These are phyloP conservation scores for Balakata baccata DNA, from an alignment of 345 rosid genomes.

Conservation along the genomic window DNA sequence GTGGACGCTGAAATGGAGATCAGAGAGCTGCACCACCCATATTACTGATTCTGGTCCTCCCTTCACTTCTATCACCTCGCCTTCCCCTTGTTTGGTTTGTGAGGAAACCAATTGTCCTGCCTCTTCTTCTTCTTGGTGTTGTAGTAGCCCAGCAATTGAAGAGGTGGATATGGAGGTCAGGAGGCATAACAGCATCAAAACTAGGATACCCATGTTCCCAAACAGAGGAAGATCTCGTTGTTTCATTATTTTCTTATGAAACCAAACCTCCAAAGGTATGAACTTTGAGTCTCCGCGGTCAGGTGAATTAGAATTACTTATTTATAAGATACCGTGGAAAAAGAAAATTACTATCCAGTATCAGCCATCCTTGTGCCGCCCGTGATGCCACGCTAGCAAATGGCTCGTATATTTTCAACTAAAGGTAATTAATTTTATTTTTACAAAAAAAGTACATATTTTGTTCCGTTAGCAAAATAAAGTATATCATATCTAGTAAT, in stretches of 20 bases:
- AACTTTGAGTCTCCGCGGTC: too few relatives aligned
- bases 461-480: too few relatives aligned
- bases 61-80: constrained; percentile 45
- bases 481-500: too few relatives aligned
- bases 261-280: too few relatives aligned
- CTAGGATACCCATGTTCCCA: neutral
- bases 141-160: neutral
- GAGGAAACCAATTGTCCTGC: too few relatives aligned
- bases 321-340: too few relatives aligned
- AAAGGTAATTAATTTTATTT: too few relatives aligned
- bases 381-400: neutral
- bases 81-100: too few relatives aligned
- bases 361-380: constrained; percentile 5
- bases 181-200: constrained; percentile 5
- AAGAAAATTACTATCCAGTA: too few relatives aligned
- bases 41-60: constrained; percentile 66
- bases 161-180: neutral
- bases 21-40: constrained; percentile 95
- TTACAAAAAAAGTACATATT: too few relatives aligned
- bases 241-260: neutral
- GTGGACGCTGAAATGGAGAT: constrained; percentile 97
- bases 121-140: neutral
- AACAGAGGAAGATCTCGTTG: neutral
- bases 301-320: too few relatives aligned
- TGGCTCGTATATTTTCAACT: too few relatives aligned